Base-by-base conservation (phyloP, 768 basidiomycete genomes). In the Termitomyces sp. region DNA sequence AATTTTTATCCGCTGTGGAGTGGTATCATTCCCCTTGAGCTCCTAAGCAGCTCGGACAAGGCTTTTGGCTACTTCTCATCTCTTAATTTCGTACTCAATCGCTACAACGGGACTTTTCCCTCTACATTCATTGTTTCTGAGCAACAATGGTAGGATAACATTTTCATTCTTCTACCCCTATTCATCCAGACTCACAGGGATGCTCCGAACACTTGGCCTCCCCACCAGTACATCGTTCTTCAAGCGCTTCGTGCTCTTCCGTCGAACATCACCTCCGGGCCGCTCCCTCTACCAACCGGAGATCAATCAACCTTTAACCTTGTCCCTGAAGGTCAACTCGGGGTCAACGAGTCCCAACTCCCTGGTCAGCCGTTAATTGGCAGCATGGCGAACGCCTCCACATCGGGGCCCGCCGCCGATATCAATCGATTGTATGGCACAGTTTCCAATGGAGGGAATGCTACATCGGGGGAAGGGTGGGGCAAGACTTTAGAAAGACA, bases 131-230 rank as follows among this genome's bases (percentile, higher is more conserved):
- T 92, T 10, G 78, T 83, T 59, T 87, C 86, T 0, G 92, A 92
- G 12, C 75, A 86, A 61, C 91, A 96, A 74, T 96, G 94, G 92
- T 86, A 58, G 40, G 38, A 53, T 40, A 10, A 71, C 13, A 9
- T 38, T 12, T 5, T 32, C 13, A 24, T 2, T n/a, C 18, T 28
- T 24, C 9, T 3, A 20, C 65, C 14, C 63, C 9, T 22, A 14
- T 24, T 47, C 13, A 51, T 56, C 20, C 14, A 45, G 44, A 16
- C 38, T 6, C 35, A 18, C 52, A 88, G 87, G 89, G 90, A 92
- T 66, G 82, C 87, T 26, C 92, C 93, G n/a, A 94, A 94, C 65
- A 71, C 87, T 1, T 97, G 92, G 93, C 90, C 91, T 18, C 88
- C 90, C 9, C 88, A 92, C 64, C 88, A 89, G 61, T 87, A 92